Evolutionary conservation across 73 alveolate species (phyloP).

Genomic region (Paramecium sexaurelia): DNA sequence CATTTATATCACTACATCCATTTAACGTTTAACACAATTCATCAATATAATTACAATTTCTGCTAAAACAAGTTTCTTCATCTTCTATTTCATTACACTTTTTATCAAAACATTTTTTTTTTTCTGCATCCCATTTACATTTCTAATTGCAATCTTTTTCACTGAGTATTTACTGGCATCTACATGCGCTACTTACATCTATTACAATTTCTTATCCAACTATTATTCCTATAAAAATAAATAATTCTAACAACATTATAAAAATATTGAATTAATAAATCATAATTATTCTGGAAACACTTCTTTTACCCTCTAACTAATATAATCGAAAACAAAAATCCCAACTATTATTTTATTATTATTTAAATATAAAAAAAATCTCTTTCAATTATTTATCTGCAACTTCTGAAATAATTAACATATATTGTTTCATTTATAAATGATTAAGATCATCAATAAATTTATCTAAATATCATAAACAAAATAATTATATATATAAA

Average conservation of each 20-base stretch:
- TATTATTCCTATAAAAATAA: too few species aligned
- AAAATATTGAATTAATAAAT: not conserved
- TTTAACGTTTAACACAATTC: not conserved
- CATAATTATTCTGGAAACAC: not conserved
- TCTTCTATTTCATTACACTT: not conserved
- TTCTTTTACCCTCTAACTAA: not conserved
- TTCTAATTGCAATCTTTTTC: not conserved
- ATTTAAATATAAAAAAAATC: not conserved
- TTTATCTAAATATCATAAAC: too few species aligned
- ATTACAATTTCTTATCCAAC: not conserved
- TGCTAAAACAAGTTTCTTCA: not conserved
- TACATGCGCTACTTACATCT: not conserved
- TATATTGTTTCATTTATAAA: too few species aligned
- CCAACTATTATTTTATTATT: conserved; percentile 69
- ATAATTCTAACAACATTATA: too few species aligned
- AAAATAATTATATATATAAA: too few species aligned
- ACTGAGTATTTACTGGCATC: not conserved
- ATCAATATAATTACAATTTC: not conserved
- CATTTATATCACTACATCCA: not conserved
- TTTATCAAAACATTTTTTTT: not conserved
- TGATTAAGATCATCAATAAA: too few species aligned
- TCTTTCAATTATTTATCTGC: not conserved
- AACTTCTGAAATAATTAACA: not conserved
- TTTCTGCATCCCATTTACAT: not conserved
- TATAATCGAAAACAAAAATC: not conserved